A percentile compares a stretch with the other conserved stretches of the same genome.
These are phyloP conservation scores for Ceratocystis lukuohia DNA, from an alignment of 2,329 filamentous ascomycete species.

Conservation along the genomic window DNA sequence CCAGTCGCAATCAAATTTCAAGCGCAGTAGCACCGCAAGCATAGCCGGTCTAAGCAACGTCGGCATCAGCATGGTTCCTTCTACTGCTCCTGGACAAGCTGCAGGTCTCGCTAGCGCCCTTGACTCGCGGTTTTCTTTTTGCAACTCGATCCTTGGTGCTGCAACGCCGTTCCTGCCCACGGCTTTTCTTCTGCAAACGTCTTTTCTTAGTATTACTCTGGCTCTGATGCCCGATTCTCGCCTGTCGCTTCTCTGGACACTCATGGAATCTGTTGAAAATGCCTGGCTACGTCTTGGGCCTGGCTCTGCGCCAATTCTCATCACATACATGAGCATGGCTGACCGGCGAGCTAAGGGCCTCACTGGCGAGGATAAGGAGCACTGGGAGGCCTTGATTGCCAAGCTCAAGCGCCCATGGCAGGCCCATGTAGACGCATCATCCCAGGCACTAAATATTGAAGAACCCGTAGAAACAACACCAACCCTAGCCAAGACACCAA, in stretches of 20 bases:
- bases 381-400: constrained; percentile 25
- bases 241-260: constrained; percentile 28
- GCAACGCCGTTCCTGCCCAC: constrained; percentile 28
- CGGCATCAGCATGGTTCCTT: constrained; percentile 20
- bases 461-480: not conserved
- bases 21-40: not conserved
- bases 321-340: constrained; percentile 28
- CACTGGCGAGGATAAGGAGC: constrained; percentile 26
- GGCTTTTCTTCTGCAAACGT: constrained; percentile 28
- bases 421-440: not conserved
- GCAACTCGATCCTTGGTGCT: constrained; percentile 29
- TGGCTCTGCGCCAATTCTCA: constrained; percentile 28
- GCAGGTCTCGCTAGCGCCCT: constrained; percentile 26
- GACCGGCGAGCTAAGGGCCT: constrained; percentile 26
- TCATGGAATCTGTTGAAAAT: constrained; percentile 28
- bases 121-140: constrained; percentile 28
- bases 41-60: constrained; percentile 5
- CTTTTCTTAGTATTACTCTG: constrained; percentile 29
- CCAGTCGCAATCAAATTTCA: constrained; percentile 20
- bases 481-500: not conserved
- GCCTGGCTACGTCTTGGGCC: constrained; percentile 24
- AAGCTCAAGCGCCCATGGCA: constrained; percentile 21
- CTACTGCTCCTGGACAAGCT: constrained; percentile 18
- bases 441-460: not conserved
- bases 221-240: constrained; percentile 26